Percentiles rank a stretch among this genome's conserved stretches.
phyloP scores from a whole-genome alignment of 1,139 yeast species.

The Magnusiomyces clavatus region DNA sequence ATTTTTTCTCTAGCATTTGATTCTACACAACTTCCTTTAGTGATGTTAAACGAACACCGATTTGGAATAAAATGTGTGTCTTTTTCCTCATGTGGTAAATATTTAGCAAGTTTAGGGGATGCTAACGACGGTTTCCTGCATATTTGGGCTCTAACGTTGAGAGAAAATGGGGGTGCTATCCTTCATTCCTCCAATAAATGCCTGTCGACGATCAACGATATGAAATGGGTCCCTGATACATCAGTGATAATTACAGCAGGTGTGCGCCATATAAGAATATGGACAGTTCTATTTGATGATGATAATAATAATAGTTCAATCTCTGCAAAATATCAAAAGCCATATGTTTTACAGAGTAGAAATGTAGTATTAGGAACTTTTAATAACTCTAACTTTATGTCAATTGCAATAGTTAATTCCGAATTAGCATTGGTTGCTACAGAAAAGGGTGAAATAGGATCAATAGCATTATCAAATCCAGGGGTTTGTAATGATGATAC shows the following conservation, averaged over 20 bases:
- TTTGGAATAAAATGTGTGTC: slow-evolving; percentile 50
- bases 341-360: slow-evolving; percentile 44
- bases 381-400: slow-evolving; percentile 43
- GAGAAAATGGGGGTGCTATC: slow-evolving; percentile 21
- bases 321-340: slow-evolving; percentile 17
- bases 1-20: slow-evolving; percentile 48
- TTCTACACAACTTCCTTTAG: slow-evolving; percentile 42
- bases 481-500: slow-evolving; percentile 11
- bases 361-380: slow-evolving; percentile 47
- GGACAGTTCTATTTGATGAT: slow-evolving; percentile 36
- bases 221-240: slow-evolving; percentile 48
- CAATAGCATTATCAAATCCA: slow-evolving; percentile 10
- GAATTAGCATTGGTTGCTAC: slow-evolving; percentile 37
- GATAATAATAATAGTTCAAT: too few relatives aligned
- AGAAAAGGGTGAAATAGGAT: slow-evolving; percentile 36
- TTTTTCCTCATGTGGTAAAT: slow-evolving; percentile 53
- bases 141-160: slow-evolving; percentile 43
- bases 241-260: slow-evolving; percentile 45
- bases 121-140: slow-evolving; percentile 59
- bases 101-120: slow-evolving; percentile 52
- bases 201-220: slow-evolving; percentile 46
- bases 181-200: slow-evolving; percentile 49
- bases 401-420: slow-evolving; percentile 32
- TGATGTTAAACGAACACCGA: slow-evolving; percentile 50
- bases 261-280: slow-evolving; percentile 49